Evolutionary conservation across 768 basidiomycete species (phyloP).

Genomic region (Trametes meyenii): DNA sequence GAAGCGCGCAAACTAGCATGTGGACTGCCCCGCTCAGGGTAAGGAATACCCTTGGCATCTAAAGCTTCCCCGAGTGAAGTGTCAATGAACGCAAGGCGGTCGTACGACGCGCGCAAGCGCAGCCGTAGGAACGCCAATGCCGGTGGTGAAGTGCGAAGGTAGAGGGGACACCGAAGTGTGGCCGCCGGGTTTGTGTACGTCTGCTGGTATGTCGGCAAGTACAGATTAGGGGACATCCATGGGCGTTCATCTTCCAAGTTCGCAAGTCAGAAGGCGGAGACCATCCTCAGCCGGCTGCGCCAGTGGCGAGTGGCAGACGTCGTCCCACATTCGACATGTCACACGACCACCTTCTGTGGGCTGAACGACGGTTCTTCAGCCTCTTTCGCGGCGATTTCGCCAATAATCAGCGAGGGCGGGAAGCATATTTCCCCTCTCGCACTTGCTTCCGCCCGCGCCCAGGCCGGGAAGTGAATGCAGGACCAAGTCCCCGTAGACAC

Average conservation of each 20-base stretch:
- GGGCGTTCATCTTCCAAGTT: background rate
- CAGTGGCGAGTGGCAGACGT: background rate
- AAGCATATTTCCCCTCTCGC: background rate
- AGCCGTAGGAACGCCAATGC: background rate
- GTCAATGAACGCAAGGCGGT: background rate
- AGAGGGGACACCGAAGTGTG: background rate
- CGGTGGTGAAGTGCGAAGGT: background rate
- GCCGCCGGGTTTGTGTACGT: background rate
- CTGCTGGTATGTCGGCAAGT: constrained; percentile 1
- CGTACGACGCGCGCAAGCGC: background rate
- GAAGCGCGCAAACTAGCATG: constrained; percentile 8
- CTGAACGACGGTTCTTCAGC: background rate
- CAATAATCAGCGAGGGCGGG: constrained; percentile 1
- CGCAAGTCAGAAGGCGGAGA: background rate
- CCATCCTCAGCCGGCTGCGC: background rate
- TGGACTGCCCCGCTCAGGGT: constrained; percentile 6
- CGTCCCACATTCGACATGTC: constrained; percentile 2
- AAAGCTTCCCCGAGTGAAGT: background rate
- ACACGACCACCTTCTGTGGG: constrained; percentile 3
- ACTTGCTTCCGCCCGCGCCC: background rate
- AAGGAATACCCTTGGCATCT: constrained; percentile 1
- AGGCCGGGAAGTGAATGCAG: background rate
- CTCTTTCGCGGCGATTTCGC: background rate
- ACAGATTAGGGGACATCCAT: background rate
- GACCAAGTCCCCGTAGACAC: background rate